Base-by-base conservation (phyloP, 202 grass and related monocot species). In the Schoenoplectus tabernaemontani region DNA sequence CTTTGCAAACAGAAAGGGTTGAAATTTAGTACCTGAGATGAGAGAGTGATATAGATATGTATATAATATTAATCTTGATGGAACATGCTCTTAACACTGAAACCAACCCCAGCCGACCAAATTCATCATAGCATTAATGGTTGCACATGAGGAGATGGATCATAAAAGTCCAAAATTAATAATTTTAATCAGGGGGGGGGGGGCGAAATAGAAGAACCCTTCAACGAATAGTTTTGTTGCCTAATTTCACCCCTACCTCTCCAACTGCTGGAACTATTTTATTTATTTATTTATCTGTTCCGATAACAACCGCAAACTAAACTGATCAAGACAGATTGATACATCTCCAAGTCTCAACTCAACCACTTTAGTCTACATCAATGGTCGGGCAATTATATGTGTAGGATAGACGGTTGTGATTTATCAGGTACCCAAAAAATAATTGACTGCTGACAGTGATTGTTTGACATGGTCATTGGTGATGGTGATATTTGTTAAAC, bases 101-200 rank as follows among this genome's bases (percentile, higher is more conserved):
- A 74, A 74, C 69, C 69, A 74, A 74, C 69, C 69, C 60, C 38
- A 9, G 77, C 77, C 77, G 77, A 80, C 77, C 77, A 80, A 62
- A 63, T 80, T 37, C 77, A 80, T 80, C 77, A 80, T 47, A 20
- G 13, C 77, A 80, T 80, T 80, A 80, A 80, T 64, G 34, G 43
- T n/a, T 46, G n/a, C 57, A 80, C 59, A 80, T 64, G 77, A 80
- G 34, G 43, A 44, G 77, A 12, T 62, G 58, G n/a, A n/a, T n/a
- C n/a, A 64, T 79, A 79, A 48, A 59, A 33, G 20, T 32, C 50
- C 54, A 48, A 60, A 80, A 33, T n/a, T n/a, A 34, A 47, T 23
- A 71, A 71, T 68, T 17, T n/a, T 38, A 9, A 23, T 22, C 0
- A 2, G 23, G 24, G 26, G n/a, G n/a, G n/a, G n/a, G n/a, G 7